Evolutionary conservation across 345 rosid species (phyloP).

Genomic region (Alliaria petiolata): DNA sequence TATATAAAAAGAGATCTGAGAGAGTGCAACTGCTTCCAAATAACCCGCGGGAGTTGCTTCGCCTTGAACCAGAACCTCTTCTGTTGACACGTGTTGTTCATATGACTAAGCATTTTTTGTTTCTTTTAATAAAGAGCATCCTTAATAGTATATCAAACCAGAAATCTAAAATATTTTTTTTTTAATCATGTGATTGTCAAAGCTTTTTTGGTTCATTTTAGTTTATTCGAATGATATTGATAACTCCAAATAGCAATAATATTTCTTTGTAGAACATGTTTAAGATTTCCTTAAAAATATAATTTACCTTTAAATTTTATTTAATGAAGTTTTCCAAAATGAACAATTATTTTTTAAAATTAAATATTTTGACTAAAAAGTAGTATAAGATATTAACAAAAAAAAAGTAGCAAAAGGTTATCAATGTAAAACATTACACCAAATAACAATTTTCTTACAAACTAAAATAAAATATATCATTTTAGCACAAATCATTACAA

Average conservation of each 20-base stretch:
- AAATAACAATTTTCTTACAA: not conserved
- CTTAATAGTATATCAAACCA: not conserved
- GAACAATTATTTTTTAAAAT: too few species aligned
- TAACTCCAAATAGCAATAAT: not conserved
- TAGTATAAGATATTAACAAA: too few species aligned
- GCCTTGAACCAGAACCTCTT: not conserved
- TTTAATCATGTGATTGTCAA: not conserved
- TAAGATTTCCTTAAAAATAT: not conserved
- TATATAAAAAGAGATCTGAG: not conserved
- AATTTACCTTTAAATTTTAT: not conserved
- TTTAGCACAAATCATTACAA: not conserved
- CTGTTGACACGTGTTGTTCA: constrained; percentile 10
- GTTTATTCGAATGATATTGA: not conserved
- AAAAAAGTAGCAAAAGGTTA: not conserved
- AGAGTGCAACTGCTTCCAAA: constrained; percentile 22
- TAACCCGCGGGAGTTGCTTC: constrained; percentile 28
- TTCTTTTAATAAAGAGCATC: not conserved
- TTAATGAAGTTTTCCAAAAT: not conserved
- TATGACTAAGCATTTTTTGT: constrained; percentile 25
- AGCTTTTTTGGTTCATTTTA: not conserved
- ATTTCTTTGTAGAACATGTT: not conserved
- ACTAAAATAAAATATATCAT: not conserved
- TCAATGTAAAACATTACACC: not conserved
- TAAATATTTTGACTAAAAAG: too few species aligned
- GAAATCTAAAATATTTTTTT: not conserved